These are phyloP conservation scores for Lactarius hengduanensis DNA, from an alignment of 768 basidiomycete species.

Conservation along the genomic window DNA sequence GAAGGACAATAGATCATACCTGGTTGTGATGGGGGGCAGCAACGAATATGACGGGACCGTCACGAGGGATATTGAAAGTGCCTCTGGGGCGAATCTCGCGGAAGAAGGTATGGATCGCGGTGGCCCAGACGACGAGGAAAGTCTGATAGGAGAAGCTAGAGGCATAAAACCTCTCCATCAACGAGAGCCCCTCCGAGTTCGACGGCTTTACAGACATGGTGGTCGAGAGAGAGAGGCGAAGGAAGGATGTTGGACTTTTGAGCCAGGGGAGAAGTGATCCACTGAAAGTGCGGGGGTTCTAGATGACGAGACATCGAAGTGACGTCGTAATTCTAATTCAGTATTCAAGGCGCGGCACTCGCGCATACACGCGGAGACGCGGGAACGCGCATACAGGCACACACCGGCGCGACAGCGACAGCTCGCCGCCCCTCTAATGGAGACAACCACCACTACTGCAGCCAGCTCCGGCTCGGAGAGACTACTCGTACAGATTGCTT, in stretches of 20 bases:
- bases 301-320: not conserved
- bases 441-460: constrained; percentile 8
- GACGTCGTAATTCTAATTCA: not conserved
- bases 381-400: not conserved
- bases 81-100: constrained; percentile 91
- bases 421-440: not conserved
- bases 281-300: constrained; percentile 5
- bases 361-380: not conserved
- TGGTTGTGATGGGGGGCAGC: constrained; percentile 93
- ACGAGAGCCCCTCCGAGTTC: not conserved
- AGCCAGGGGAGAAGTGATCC: not conserved
- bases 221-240: not conserved
- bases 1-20: constrained; percentile 41
- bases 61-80: constrained; percentile 86
- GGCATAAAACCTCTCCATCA: constrained; percentile 20
- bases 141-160: constrained; percentile 54
- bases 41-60: constrained; percentile 91
- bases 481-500: constrained; percentile 74
- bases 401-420: not conserved
- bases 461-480: constrained; percentile 29
- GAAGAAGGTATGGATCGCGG: constrained; percentile 90
- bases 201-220: constrained; percentile 1
- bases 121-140: constrained; percentile 79
- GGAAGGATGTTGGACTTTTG: not conserved
- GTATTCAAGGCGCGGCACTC: not conserved